Evolutionary conservation across 257 asterid species (phyloP), one percentile per base, ranked within the genome.

Genomic region (Hygrophila difformis): DNA sequence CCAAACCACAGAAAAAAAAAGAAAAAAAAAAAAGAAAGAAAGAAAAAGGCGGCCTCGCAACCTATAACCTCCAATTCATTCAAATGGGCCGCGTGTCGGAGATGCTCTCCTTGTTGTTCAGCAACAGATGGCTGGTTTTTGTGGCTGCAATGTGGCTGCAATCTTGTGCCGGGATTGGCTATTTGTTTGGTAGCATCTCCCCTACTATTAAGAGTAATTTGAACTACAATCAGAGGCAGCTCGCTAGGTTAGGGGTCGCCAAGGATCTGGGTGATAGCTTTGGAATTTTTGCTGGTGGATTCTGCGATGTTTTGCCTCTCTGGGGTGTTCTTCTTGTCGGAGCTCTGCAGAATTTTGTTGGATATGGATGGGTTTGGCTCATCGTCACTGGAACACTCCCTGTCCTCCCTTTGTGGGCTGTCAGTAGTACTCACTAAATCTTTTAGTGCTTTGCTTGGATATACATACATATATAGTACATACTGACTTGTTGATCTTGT

Each of bases 121-220:
- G 66, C 36, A 74, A 78, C 45, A 69, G 91, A 74, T 87, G 97
- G 97, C 85, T 87, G 42, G 93, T 83, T 15, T 87, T 83, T 22
- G 97, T 87, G n/a, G 93, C 91, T 19, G 80, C 94, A 63, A 87
- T 87, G 85, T 87, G 95, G 97, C 73, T 87, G 18, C 91, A 80
- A 51, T 87, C 97, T 0, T 87, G 95, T 49, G 82, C 87, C 0
- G 97, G 97, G 24, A 71, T 87, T 53, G 97, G 95, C 14, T 87
- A 83, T 52, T 39, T 80, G 16, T 87, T 80, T 44, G 94, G 92
- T 5, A 87, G 97, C 69, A 64, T 87, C 15, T 87, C 97, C 3
- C 97, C 97, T 0, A 67, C 63, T 49, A 87, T 87, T 49, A 83
- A 87, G 64, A 76, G 67, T 13, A 39, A 67, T 33, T 61, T 87